A percentile compares a stretch with the other conserved stretches of the same genome.
These are phyloP conservation scores for Cercospora sesami DNA, from an alignment of 2,329 filamentous ascomycete genomes.

Conservation along the genomic window DNA sequence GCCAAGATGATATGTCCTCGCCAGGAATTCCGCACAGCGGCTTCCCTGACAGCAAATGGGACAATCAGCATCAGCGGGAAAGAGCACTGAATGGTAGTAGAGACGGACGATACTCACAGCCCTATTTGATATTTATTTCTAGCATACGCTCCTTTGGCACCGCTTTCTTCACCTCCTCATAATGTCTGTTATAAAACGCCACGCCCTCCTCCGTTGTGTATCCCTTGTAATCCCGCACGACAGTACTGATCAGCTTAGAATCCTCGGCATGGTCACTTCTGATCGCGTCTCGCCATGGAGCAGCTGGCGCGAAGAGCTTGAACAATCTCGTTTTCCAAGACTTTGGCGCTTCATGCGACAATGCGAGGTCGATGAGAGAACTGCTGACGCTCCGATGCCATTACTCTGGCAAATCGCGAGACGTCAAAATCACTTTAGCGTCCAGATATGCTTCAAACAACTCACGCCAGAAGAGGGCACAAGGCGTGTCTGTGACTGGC, in stretches of 20 bases:
- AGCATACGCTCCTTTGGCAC: background rate
- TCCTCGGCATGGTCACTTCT: background rate
- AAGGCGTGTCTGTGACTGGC: slow-evolving; percentile 39
- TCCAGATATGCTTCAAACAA: slow-evolving; percentile 40
- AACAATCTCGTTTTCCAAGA: background rate
- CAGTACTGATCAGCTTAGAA: background rate
- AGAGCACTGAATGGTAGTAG: background rate
- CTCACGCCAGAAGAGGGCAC: slow-evolving; percentile 39
- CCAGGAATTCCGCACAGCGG: background rate
- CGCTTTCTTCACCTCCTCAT: background rate
- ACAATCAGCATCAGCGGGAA: background rate
- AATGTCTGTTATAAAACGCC: background rate
- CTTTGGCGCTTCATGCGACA: background rate
- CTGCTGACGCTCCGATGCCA: no score
- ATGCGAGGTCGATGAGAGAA: no score
- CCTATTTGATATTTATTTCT: background rate
- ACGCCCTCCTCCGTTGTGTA: background rate
- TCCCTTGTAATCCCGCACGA: background rate
- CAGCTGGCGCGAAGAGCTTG: background rate
- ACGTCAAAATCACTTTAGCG: slow-evolving; percentile 41
- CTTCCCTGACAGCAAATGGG: background rate
- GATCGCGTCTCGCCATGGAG: background rate
- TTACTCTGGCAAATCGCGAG: background rate
- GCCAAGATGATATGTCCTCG: background rate
- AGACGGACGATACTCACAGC: background rate